Percentiles rank a stretch among this genome's conserved stretches.
Conservation (phyloP, 2,329 filamentous ascomycete species). For the Ceratocystis eucalypticola region DNA sequence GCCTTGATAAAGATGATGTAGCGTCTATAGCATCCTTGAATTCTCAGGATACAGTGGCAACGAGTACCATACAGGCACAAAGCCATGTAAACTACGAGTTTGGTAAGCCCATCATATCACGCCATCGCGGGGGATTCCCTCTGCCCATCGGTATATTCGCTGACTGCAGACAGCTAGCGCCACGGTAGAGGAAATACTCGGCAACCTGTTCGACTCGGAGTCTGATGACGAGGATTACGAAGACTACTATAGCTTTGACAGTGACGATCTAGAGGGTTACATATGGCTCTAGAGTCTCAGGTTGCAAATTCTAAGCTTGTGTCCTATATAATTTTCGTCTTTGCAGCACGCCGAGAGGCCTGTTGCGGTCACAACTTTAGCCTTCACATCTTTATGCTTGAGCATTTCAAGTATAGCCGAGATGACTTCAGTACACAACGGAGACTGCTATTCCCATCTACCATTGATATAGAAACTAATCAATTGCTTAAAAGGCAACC, state of each 20-base stretch:
- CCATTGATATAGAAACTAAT: no score
- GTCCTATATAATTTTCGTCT: no score
- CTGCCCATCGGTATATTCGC: neutral
- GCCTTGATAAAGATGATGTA: neutral
- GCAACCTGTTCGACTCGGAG: neutral
- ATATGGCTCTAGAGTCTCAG: neutral
- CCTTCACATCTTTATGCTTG: neutral
- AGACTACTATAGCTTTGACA: neutral
- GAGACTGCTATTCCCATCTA: no score
- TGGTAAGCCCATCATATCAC: neutral
- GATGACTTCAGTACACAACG: no score
- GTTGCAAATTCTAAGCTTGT: neutral
- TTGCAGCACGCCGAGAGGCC: no score
- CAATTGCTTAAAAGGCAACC: no score
- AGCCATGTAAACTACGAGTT: neutral
- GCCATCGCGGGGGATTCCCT: neutral
- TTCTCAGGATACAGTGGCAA: neutral
- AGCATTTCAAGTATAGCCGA: no score
- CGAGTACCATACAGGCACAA: neutral
- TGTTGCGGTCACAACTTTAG: neutral
- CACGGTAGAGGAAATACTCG: neutral
- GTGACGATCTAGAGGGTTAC: neutral
- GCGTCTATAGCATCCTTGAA: neutral
- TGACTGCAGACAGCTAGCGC: neutral
- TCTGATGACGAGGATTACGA: neutral